Evolutionary conservation across 2,329 filamentous ascomycete genomes (phyloP).

Genomic region (Colletotrichum lupini): DNA sequence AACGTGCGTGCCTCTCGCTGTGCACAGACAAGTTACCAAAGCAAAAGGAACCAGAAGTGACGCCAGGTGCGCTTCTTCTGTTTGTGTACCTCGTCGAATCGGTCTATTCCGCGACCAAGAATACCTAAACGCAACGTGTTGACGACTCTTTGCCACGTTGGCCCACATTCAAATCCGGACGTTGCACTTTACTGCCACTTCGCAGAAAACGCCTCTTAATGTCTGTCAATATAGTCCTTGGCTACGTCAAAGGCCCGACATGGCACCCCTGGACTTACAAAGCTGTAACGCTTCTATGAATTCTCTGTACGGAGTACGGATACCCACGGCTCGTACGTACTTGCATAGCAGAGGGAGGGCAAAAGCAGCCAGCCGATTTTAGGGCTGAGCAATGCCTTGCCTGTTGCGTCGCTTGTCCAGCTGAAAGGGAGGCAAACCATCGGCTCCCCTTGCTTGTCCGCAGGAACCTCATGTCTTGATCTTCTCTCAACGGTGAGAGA

Average conservation of each 20-base stretch:
- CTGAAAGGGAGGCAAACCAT: conserved; percentile 9
- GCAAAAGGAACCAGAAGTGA: neutral
- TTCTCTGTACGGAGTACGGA: neutral
- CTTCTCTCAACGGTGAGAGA: neutral
- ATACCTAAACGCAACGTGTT: conserved; percentile 18
- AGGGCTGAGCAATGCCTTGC: conserved; percentile 30
- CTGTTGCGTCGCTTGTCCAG: conserved; percentile 15
- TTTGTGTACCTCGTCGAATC: neutral
- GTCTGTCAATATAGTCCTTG: neutral
- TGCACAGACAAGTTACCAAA: neutral
- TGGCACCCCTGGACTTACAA: neutral
- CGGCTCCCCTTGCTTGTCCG: neutral
- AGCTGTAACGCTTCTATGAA: neutral
- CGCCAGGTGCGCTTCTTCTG: neutral
- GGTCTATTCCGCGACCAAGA: neutral
- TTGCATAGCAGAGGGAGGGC: neutral
- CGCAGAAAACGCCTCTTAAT: neutral
- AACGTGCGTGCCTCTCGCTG: conserved; percentile 4
- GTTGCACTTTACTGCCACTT: neutral
- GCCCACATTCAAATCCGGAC: neutral
- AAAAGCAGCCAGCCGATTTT: conserved; percentile 10
- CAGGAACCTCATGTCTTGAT: neutral
- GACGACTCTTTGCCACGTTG: conserved; percentile 25
- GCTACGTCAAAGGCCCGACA: conserved; percentile 2
- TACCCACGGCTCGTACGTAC: neutral